Conservation (phyloP, 495 filamentous ascomycete species). For the Xylaria intraflava region DNA sequence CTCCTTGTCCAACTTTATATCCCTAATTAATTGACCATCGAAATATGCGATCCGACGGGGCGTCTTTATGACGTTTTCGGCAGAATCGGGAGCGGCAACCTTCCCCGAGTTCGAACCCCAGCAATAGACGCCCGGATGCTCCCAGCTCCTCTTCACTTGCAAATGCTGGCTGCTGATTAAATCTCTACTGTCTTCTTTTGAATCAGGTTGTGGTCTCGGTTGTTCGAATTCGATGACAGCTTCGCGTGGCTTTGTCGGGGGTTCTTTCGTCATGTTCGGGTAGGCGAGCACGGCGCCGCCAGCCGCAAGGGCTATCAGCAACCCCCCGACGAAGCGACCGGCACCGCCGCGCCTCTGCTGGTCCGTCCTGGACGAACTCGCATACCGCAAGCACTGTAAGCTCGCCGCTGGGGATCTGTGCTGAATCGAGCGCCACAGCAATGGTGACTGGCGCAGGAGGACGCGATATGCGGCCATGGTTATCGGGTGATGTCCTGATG, state of each 20-base stretch:
- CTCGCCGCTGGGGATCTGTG: background rate
- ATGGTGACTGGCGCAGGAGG: conserved; percentile 19
- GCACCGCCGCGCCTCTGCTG: conserved; percentile 6
- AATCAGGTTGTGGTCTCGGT: conserved; percentile 42
- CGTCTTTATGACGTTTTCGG: conserved; percentile 67
- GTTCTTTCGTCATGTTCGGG: conserved; percentile 10
- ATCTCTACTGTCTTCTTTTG: conserved; percentile 65
- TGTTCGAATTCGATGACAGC: conserved; percentile 55
- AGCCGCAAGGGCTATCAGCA: conserved; percentile 17
- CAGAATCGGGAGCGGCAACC: conserved; percentile 78
- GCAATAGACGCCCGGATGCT: conserved; percentile 82
- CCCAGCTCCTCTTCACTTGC: conserved; percentile 81
- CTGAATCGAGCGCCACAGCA: conserved; percentile 12
- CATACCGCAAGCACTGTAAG: conserved; percentile 28
- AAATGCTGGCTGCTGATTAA: conserved; percentile 69
- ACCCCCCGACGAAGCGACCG: conserved; percentile 11
- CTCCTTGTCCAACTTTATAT: conserved; percentile 75
- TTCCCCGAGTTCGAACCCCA: conserved; percentile 88
- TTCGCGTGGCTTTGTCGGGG: conserved; percentile 19
- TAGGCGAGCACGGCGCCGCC: conserved; percentile 19
- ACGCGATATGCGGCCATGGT: conserved; percentile 21
- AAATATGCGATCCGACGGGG: conserved; percentile 78
- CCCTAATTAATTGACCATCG: conserved; percentile 74
- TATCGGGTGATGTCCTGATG: background rate
- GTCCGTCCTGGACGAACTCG: conserved; percentile 12